phyloP scores from a whole-genome alignment of 2,329 filamentous ascomycete species.

The Colletotrichum falcatum region DNA sequence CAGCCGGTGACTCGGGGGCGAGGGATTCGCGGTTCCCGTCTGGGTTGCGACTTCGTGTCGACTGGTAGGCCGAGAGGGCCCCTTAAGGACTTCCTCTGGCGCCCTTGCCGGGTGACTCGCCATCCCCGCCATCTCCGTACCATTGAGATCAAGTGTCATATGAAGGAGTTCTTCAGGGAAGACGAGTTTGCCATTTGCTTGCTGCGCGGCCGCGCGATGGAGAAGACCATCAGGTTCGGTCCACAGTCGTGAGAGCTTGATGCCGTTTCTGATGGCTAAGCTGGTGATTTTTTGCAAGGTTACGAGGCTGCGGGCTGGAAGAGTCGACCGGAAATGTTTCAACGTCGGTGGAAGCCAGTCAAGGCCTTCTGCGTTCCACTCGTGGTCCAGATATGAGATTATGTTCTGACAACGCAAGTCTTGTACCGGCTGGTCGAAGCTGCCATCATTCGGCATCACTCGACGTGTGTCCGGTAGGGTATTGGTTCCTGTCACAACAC shows the following conservation, averaged over 20 bases:
- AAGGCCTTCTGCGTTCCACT: slow-evolving; percentile 10
- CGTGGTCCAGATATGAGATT: slow-evolving; percentile 11
- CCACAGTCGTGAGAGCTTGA: slow-evolving; percentile 29
- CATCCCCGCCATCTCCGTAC: not conserved
- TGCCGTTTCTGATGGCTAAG: slow-evolving; percentile 17
- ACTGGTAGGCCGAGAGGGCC: not conserved
- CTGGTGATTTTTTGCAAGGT: slow-evolving; percentile 14
- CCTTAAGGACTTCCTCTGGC: not conserved
- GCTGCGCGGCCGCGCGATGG: slow-evolving; percentile 3
- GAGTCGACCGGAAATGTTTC: slow-evolving; percentile 8
- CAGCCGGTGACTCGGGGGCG: not conserved
- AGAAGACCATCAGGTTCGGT: slow-evolving; percentile 28
- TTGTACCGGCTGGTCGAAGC: not conserved
- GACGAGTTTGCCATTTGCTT: slow-evolving; percentile 11
- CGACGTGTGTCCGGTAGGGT: not conserved
- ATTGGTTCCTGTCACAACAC: not conserved
- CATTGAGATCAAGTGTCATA: slow-evolving; percentile 13
- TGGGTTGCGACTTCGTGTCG: not conserved
- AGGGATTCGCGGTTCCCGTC: not conserved
- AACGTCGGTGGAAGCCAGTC: slow-evolving; percentile 34
- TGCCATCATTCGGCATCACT: not conserved
- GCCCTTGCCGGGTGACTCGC: not conserved
- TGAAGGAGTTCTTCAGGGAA: slow-evolving; percentile 26
- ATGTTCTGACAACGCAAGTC: not conserved
- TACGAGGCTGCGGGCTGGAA: slow-evolving; percentile 24